Evolutionary conservation across 176 grass and related monocot species (phyloP), one percentile per base, ranked within the genome.

Genomic region (Paspalum vaginatum): DNA sequence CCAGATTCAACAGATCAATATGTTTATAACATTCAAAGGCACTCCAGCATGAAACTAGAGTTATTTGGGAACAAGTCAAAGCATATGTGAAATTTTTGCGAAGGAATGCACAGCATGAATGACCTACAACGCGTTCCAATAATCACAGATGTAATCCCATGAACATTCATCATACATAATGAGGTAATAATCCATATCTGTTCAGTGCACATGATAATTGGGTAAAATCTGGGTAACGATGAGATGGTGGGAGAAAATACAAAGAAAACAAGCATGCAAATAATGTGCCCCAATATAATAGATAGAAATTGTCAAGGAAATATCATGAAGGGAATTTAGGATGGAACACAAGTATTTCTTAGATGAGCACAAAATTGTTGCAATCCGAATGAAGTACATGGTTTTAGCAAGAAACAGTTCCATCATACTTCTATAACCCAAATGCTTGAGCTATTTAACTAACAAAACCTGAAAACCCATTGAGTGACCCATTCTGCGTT

Each of bases 401-500:
- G 11, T 17, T 10, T 16, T 65, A 63, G 53, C 43, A 59, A 41
- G 3, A 87, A 61, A 86, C 32, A 68, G 42, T 56, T 78, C 56
- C 21, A 48, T 58, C 47, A 48, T 50, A 65, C 17, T 48, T 49
- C 41, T 81, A 65, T 55, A 82, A 71, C 65, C 14, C 27, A 45
- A 57, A 70, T 40, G 9, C 16, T 38, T 53, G n/a, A 75, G 41
- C 38, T 67, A 76, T 41, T 68, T 43, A 82, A 68, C 68, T 74
- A 74, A 66, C 68, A 84, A 84, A 74, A 75, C 18, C 37, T 61
- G 68, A 74, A 51, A 27, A 74, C 25, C 14, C 65, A 4, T 74
- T 25, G 0, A 49, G 10, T 20, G 1, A 25, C 8, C 10, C 27
- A 52, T 20, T 18, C 55, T 56, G 55, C 39, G 4, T 63, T 70